These are phyloP conservation scores for Smallanthus sonchifolius DNA, from an alignment of 129 eudicot species.

Conservation along the genomic window DNA sequence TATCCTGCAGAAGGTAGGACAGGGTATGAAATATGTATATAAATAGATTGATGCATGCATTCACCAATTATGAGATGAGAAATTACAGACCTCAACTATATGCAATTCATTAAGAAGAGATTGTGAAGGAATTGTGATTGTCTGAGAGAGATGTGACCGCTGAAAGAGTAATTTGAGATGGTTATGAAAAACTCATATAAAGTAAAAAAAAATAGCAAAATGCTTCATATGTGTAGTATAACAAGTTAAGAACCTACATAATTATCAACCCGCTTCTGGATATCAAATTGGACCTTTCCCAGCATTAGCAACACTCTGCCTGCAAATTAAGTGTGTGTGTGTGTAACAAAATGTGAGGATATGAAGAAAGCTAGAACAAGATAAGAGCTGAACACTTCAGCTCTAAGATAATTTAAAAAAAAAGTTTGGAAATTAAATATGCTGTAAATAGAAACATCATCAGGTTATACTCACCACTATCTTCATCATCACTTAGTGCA, in stretches of 20 bases:
- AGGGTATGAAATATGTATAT: not conserved
- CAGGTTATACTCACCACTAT: constrained; percentile 55
- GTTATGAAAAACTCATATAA: constrained; percentile 12
- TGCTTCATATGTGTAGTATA: not conserved
- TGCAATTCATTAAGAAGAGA: constrained; percentile 87
- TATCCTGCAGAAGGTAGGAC: constrained; percentile 58
- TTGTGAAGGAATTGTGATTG: constrained; percentile 87
- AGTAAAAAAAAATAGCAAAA: not conserved
- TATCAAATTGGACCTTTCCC: constrained; percentile 79
- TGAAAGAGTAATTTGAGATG: constrained; percentile 36
- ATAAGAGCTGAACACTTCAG: not conserved
- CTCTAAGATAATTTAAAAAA: not conserved
- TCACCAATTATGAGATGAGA: not conserved
- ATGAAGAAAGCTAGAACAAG: constrained; percentile 6
- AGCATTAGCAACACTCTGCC: constrained; percentile 85
- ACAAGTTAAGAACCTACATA: constrained; percentile 49
- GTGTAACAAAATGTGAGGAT: not conserved
- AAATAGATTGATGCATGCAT: constrained; percentile 4
- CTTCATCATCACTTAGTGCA: constrained; percentile 81
- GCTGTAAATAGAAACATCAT: constrained; percentile 10
- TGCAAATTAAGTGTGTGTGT: constrained; percentile 27
- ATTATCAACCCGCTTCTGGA: constrained; percentile 74
- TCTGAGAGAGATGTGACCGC: constrained; percentile 80
- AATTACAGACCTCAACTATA: constrained; percentile 67
- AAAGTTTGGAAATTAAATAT: not conserved